phyloP scores from a whole-genome alignment of 1,284 basidiomycete species.

The Leccinum idahoense region DNA sequence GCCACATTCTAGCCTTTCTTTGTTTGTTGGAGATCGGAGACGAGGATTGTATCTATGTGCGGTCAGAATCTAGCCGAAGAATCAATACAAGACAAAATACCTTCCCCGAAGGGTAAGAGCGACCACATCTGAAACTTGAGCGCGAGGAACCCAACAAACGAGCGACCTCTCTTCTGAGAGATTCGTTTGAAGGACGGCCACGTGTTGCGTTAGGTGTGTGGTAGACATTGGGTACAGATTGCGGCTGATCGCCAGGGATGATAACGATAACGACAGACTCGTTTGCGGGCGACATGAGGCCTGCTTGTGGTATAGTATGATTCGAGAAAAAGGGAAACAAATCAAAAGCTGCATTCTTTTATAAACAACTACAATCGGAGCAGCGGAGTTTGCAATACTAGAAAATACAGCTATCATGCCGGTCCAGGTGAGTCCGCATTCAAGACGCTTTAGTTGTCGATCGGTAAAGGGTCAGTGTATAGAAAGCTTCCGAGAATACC shows the following conservation, averaged over 20 bases:
- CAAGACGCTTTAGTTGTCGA: neutral
- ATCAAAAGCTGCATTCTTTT: neutral
- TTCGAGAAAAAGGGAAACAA: neutral
- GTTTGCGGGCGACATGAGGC: neutral
- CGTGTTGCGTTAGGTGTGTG: no score
- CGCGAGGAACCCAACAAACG: no score
- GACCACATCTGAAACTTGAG: no score
- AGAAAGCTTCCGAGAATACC: neutral
- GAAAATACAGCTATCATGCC: neutral
- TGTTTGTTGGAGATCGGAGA: conserved; percentile 2
- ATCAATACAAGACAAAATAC: neutral
- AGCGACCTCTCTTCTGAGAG: no score
- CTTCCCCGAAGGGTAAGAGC: no score
- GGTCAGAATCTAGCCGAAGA: neutral
- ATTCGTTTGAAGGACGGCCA: no score
- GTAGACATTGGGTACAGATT: neutral
- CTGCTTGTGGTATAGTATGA: neutral
- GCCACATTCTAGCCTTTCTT: conserved; percentile 2
- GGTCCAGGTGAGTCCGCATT: no score
- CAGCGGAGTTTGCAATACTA: neutral
- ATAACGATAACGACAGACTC: neutral
- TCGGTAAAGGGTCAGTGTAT: neutral
- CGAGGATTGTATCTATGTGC: neutral
- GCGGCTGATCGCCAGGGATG: neutral
- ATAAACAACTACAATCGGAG: neutral